These are phyloP conservation scores for Chondrostereum purpureum DNA, from an alignment of 1,284 basidiomycete species.

Conservation along the genomic window DNA sequence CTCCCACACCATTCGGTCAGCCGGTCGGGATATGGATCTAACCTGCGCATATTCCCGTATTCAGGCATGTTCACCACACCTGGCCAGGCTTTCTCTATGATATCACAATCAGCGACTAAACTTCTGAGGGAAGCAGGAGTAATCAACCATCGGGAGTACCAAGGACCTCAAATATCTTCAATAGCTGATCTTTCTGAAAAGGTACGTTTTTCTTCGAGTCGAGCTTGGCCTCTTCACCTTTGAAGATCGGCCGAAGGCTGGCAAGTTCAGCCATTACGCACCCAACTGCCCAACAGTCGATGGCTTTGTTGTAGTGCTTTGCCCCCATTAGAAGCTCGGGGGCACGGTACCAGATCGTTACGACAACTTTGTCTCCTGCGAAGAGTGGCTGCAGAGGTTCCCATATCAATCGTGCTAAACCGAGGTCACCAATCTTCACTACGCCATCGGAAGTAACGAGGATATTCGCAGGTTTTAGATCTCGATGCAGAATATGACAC, in stretches of 20 bases:
- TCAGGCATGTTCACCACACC: constrained; percentile 85
- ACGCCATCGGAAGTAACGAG: constrained; percentile 85
- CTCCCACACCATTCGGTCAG: constrained; percentile 76
- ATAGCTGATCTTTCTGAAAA: constrained; percentile 90
- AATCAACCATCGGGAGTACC: constrained; percentile 79
- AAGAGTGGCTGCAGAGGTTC: constrained; percentile 83
- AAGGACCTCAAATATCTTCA: constrained; percentile 92
- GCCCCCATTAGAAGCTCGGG: constrained; percentile 93
- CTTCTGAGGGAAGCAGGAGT: neutral
- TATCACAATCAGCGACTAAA: constrained; percentile 4
- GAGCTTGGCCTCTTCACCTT: constrained; percentile 97
- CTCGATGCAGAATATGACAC: constrained; percentile 91
- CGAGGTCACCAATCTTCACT: constrained; percentile 97
- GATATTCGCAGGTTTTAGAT: constrained; percentile 98
- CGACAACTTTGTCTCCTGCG: constrained; percentile 95
- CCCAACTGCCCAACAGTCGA: constrained; percentile 95
- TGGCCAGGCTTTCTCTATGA: constrained; percentile 79
- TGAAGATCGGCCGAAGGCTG: constrained; percentile 93
- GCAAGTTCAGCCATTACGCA: constrained; percentile 96
- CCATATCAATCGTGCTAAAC: constrained; percentile 84
- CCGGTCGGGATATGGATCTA: constrained; percentile 68
- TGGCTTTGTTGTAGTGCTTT: constrained; percentile 93
- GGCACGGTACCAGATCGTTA: constrained; percentile 98
- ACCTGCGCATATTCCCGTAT: constrained; percentile 74
- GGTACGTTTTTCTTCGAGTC: constrained; percentile 91